Evolutionary conservation across 164 flowering plant species (phyloP).

Genomic region (Tinospora cordifolia): DNA sequence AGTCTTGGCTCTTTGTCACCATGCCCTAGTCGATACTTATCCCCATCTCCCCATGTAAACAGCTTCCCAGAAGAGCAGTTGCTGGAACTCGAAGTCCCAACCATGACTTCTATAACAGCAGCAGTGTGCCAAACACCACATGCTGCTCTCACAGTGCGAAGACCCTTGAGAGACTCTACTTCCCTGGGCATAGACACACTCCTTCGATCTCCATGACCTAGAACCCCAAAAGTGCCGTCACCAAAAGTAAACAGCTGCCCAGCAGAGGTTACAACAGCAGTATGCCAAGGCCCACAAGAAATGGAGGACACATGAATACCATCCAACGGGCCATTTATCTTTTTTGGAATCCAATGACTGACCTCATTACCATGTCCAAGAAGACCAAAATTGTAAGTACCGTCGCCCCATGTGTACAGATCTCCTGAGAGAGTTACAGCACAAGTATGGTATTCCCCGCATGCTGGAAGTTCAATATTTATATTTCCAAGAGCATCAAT

Average conservation of each 20-base stretch:
- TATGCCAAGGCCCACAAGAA: conserved; percentile 98
- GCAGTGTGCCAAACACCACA: conserved; percentile 99
- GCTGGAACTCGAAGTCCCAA: conserved; percentile 87
- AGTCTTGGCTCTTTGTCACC: conserved; percentile 87
- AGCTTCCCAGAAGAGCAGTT: conserved; percentile 92
- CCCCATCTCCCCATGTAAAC: conserved; percentile 99
- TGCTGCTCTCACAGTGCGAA: conserved; percentile 87
- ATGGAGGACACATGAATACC: conserved; percentile 89
- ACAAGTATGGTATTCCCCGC: conserved; percentile 94
- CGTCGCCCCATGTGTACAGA: conserved; percentile 96
- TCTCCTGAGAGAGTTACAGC: conserved; percentile 98
- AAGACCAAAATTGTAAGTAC: conserved; percentile 77
- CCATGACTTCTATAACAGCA: conserved; percentile 98
- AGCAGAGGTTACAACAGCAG: conserved; percentile 93
- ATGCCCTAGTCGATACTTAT: conserved; percentile 92
- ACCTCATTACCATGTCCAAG: conserved; percentile 95
- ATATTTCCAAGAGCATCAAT: conserved; percentile 71
- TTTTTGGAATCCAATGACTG: conserved; percentile 95
- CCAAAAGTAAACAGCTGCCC: conserved; percentile 97
- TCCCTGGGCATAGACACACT: conserved; percentile 86
- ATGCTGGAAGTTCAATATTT: conserved; percentile 87
- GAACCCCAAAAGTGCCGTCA: conserved; percentile 96
- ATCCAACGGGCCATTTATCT: conserved; percentile 87
- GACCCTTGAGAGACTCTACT: conserved; percentile 94
- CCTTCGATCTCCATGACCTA: conserved; percentile 89